These are phyloP conservation scores for Paulownia fortunei DNA, from an alignment of 257 asterid species.

Conservation along the genomic window DNA sequence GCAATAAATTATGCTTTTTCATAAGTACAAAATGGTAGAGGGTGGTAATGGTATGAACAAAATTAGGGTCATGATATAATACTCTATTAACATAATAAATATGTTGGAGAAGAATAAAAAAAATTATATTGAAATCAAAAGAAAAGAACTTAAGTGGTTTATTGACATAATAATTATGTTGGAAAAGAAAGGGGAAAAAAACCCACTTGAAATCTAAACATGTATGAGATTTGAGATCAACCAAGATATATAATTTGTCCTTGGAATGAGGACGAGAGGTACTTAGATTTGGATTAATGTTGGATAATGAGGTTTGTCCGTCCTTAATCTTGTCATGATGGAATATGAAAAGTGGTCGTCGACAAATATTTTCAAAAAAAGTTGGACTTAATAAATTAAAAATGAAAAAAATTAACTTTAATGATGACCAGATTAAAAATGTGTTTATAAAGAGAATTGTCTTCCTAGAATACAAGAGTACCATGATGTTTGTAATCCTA, in stretches of 20 bases:
- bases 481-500: too few species aligned
- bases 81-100: too few species aligned
- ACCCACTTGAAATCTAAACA: conserved; percentile 21
- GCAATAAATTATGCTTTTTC: background rate
- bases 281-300: conserved; percentile 4
- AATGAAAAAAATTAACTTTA: background rate
- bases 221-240: too few species aligned
- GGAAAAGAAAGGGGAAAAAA: background rate
- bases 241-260: too few species aligned
- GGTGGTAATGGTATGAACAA: too few species aligned
- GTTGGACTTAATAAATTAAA: too few species aligned
- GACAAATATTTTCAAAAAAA: background rate
- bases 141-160: background rate
- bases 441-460: too few species aligned
- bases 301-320: background rate
- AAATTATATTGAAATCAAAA: background rate
- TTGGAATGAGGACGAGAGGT: too few species aligned
- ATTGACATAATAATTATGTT: conserved; percentile 5
- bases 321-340: background rate
- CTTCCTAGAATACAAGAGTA: background rate
- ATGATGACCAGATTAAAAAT: conserved; percentile 9
- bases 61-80: too few species aligned
- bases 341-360: background rate
- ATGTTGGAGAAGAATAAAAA: background rate
- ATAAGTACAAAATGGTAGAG: too few species aligned